Conservation (phyloP, 2,329 filamentous ascomycete genomes). For the Cephalotrichum gorgonifer region DNA sequence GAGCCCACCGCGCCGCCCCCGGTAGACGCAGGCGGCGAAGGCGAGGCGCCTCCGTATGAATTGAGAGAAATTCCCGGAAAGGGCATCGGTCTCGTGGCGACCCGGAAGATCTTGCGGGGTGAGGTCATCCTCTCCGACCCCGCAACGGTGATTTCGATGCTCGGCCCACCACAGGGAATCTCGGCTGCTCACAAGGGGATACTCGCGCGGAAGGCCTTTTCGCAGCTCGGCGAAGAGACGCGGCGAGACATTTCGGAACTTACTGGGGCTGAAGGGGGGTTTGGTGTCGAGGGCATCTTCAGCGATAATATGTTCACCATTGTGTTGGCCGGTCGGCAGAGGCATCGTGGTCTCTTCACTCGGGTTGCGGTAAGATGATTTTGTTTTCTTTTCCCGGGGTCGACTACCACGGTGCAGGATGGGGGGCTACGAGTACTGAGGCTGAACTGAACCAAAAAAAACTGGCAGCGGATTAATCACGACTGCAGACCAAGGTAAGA, state of each 20-base stretch:
- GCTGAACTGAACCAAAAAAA: no score
- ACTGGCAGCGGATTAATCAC: slow-evolving; percentile 11
- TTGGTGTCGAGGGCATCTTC: slow-evolving; percentile 20
- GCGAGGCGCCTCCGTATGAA: slow-evolving; percentile 13
- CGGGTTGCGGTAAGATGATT: slow-evolving; percentile 13
- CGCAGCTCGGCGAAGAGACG: not conserved
- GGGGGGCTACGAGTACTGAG: no score
- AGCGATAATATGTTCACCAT: slow-evolving; percentile 21
- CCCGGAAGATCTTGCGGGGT: slow-evolving; percentile 17
- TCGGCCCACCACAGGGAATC: not conserved
- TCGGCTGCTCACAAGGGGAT: not conserved
- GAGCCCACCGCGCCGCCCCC: not conserved
- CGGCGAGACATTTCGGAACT: not conserved
- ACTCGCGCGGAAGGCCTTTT: not conserved
- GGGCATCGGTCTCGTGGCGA: slow-evolving; percentile 23
- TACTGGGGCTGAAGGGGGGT: not conserved
- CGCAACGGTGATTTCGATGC: slow-evolving; percentile 15
- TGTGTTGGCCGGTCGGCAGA: not conserved
- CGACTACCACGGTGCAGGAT: not conserved
- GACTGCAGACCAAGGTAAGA: slow-evolving; percentile 18
- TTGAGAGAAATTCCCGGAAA: slow-evolving; percentile 18
- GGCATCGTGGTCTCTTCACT: slow-evolving; percentile 14
- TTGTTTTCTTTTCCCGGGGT: not conserved
- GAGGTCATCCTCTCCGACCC: slow-evolving; percentile 24
- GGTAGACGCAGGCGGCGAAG: not conserved